phyloP scores from a whole-genome alignment of 805 yeast species.

The Wickerhamiella musiphila region DNA sequence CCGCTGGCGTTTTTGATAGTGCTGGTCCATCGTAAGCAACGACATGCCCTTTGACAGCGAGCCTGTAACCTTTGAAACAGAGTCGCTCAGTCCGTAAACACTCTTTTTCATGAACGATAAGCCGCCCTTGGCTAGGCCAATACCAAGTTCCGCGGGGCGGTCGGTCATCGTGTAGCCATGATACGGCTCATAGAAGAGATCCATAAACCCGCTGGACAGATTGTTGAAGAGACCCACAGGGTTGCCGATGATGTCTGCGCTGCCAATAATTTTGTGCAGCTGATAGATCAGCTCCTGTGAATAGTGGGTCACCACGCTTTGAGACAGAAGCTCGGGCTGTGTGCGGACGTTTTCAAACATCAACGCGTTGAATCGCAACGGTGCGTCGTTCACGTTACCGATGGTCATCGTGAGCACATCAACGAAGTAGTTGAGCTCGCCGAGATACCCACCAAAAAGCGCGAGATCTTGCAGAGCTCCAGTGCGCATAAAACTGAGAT shows the following conservation, averaged over 20 bases:
- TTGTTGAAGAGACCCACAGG: constrained; percentile 95
- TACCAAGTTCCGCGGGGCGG: constrained; percentile 89
- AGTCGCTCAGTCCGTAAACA: constrained; percentile 86
- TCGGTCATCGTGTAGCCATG: constrained; percentile 90
- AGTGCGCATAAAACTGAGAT: constrained; percentile 72
- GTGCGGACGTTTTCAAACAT: constrained; percentile 79
- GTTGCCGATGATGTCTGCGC: constrained; percentile 91
- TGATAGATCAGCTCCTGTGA: constrained; percentile 86
- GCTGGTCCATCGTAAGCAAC: constrained; percentile 71
- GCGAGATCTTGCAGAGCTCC: constrained; percentile 43
- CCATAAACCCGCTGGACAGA: constrained; percentile 86
- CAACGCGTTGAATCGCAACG: constrained; percentile 73
- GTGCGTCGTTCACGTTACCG: constrained; percentile 95
- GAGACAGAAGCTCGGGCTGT: constrained; percentile 54
- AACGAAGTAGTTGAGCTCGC: constrained; percentile 33
- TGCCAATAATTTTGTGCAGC: constrained; percentile 79
- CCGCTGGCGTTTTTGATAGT: constrained; percentile 69
- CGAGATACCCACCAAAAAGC: constrained; percentile 27
- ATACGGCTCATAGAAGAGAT: constrained; percentile 92
- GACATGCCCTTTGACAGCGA: constrained; percentile 88
- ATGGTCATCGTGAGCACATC: constrained; percentile 90
- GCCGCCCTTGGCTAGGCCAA: constrained; percentile 92
- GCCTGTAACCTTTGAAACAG: constrained; percentile 82
- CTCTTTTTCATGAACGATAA: constrained; percentile 85
- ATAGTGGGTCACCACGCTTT: constrained; percentile 66